Conservation (phyloP, 2,329 filamentous ascomycete species). For the Phialophora tarda region DNA sequence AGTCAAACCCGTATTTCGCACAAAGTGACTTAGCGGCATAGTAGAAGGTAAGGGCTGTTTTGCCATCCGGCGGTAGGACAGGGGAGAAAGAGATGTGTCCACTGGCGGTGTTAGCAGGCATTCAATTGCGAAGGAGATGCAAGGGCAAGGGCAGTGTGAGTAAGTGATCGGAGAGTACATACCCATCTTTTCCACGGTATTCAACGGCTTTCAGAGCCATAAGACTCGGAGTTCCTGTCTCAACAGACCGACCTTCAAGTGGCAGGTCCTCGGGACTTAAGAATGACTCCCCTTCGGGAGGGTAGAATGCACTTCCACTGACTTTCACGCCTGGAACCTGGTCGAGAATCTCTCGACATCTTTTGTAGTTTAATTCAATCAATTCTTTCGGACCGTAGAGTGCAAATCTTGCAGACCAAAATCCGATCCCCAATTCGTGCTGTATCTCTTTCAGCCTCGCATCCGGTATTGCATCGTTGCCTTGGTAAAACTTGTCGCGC, state of each 20-base stretch:
- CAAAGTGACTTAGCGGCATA: too few relatives aligned
- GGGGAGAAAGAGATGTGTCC: neutral
- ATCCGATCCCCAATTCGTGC: neutral
- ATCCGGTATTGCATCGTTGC: neutral
- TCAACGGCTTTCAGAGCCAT: too few relatives aligned
- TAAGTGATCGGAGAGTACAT: too few relatives aligned
- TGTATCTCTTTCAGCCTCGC: neutral
- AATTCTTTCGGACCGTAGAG: constrained; percentile 13
- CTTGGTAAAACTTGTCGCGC: neutral
- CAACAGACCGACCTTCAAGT: too few relatives aligned
- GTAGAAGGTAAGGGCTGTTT: neutral
- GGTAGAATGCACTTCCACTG: neutral
- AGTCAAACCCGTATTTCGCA: too few relatives aligned
- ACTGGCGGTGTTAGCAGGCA: too few relatives aligned
- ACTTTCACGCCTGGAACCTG: neutral
- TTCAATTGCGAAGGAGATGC: too few relatives aligned
- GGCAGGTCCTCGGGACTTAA: too few relatives aligned
- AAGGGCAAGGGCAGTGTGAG: too few relatives aligned
- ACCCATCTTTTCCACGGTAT: too few relatives aligned
- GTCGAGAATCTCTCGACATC: neutral
- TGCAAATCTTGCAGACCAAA: constrained; percentile 13
- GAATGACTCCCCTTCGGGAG: neutral
- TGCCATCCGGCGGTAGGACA: constrained; percentile 7
- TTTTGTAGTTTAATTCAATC: neutral
- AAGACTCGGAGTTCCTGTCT: too few relatives aligned